Evolutionary conservation across 768 basidiomycete genomes (phyloP).

Genomic region (Leccinum ochraceum): DNA sequence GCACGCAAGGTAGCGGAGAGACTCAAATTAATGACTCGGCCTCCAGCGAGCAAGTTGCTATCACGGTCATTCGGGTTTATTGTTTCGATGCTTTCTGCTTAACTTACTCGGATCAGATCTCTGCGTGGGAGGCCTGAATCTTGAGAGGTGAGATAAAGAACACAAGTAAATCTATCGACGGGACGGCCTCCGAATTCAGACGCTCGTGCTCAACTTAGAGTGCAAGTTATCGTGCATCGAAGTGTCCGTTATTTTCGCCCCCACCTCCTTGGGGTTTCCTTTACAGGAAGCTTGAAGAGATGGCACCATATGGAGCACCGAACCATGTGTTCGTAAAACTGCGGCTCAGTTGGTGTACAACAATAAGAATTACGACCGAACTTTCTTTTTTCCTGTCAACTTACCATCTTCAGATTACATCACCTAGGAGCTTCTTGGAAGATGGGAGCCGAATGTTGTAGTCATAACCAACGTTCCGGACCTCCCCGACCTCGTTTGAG

Average conservation of each 20-base stretch:
- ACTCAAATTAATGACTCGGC: not conserved
- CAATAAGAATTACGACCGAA: constrained; percentile 2
- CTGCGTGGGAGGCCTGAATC: not conserved
- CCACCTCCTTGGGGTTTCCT: constrained; percentile 5
- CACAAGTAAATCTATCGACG: not conserved
- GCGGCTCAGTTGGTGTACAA: not conserved
- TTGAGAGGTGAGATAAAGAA: constrained; percentile 1
- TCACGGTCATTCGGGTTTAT: not conserved
- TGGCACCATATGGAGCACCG: constrained; percentile 2
- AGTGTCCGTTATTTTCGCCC: constrained; percentile 29
- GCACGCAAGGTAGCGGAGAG: not conserved
- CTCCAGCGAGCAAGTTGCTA: not conserved
- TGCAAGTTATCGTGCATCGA: not conserved
- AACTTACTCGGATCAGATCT: constrained; percentile 3
- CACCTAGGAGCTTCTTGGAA: constrained; percentile 7
- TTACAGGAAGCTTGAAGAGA: constrained; percentile 13
- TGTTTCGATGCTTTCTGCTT: not conserved
- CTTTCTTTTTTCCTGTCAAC: constrained; percentile 7
- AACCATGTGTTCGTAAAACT: not conserved
- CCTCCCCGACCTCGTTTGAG: not conserved
- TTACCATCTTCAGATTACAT: not conserved
- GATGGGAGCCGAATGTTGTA: not conserved
- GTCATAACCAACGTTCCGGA: constrained; percentile 1
- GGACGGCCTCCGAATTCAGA: not conserved
- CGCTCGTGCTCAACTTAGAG: not conserved